Evolutionary conservation across 805 yeast genomes (phyloP), one percentile per base, ranked within the genome.

Genomic region (Yamadazyma scolyti): DNA sequence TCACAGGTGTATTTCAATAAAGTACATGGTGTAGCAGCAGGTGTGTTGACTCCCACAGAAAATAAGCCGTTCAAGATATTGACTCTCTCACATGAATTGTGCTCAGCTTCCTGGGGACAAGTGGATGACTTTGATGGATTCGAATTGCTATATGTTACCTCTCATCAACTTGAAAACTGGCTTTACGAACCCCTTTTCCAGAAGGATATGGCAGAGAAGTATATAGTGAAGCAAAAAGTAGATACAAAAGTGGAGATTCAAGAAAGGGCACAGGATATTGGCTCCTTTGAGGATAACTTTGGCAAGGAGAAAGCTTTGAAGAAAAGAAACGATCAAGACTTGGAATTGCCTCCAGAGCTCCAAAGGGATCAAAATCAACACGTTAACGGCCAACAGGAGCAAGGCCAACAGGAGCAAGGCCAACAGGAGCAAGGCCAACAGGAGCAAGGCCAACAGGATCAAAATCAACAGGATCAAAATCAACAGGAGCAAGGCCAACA

Each of bases 61-160:
- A 59, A 55, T 23, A 31, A 43, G 8, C 50, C 56, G 4, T 33
- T 25, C 6, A 35, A 42, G 1, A 30, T 34, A 7, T 33, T 45
- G 4, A 47, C 54, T 1, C 24, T 37, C 11, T 45, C 66, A 4
- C 38, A 43, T 4, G 67, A 61, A 33, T 31, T 61, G 6, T 61
- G 68, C 36, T 58, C 65, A 9, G 40, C 62, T 10, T 58, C 65
- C 9, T 60, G 66, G 65, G 61, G 55, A 4, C 67, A 61, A 36
- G 24, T 57, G 2, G 43, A 42, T 25, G 59, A 46, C 14, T 34
- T 16, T 2, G 58, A 59, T 27, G 50, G 46, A 22, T 33, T 32
- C 25, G 36, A 45, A 2, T 37, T 61, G 17, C 20, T 58, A 7
- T 61, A 57, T 33, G 48, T 56, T 6, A 58, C 67, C 4, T 40